Base-by-base conservation (phyloP, 192 early-diverging fungal genomes). In the Entomortierella chlamydospora region DNA sequence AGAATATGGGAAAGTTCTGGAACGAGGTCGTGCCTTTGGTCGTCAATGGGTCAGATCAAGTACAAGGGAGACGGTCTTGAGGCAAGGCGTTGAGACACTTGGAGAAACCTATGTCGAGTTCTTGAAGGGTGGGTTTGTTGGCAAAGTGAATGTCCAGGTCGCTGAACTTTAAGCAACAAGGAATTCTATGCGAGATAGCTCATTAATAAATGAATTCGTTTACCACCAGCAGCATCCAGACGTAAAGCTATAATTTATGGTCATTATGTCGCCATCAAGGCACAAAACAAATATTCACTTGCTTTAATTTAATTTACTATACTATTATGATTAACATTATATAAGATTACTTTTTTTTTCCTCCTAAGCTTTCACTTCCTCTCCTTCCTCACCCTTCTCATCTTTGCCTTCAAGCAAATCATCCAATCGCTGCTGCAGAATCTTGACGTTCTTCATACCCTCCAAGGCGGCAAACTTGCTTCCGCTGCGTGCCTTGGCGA, bases 391-490 rank as follows among this genome's bases (percentile, higher is more conserved):
- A 20, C 50, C 34, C 18, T 43, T 37, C 37, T 73, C 41, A 8
- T 64, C 47, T 25, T 55, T 61, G 2, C 28, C 53, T 22, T 73
- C 56, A 13, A 62, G 34, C 15, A 73, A 45, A 51, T 64, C 67
- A 34, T 31, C 67, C 20, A 78, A 29, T 1, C 47, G 41, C 29
- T 78, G 67, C 31, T 78, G 74, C 9, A 78, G 49, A 29, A 78
- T 28, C 57, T 78, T 78, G 61, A 78, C 74, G 39, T 69, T 70
- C 67, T 78, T 78, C 74, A 78, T 78, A 33, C 74, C 61, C 61
- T 78, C 74, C 20, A 78, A 50, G 1, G 74, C 74, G 22, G 74
- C 74, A 64, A 65, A 78, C 54, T 70, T 78, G 55, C 60, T 64
- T 42, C 74, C 74, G 29, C 45, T 78, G 13, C 74, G 66, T 2